Evolutionary conservation across 2,329 filamentous ascomycete genomes (phyloP).

Genomic region (Hypoxylon sp.): DNA sequence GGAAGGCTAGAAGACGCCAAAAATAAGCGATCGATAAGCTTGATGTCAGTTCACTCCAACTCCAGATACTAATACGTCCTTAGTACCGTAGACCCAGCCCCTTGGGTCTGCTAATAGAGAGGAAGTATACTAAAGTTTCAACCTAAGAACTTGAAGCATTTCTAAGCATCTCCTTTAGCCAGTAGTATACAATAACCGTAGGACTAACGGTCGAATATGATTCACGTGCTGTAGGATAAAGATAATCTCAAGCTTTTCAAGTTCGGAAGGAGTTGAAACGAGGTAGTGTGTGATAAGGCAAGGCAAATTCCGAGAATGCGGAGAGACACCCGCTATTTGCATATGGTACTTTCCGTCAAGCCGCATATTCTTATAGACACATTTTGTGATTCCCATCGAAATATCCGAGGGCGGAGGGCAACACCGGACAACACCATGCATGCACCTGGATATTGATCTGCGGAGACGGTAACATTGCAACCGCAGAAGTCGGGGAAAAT

Average conservation of each 20-base stretch:
- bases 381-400: slow-evolving; percentile 14
- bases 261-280: neutral
- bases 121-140: neutral
- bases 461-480: slow-evolving; percentile 41
- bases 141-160: neutral
- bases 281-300: neutral
- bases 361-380: neutral
- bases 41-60: neutral
- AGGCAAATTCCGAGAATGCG: slow-evolving; percentile 13
- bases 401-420: slow-evolving; percentile 21
- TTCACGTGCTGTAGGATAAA: slow-evolving; percentile 8
- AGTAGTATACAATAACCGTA: neutral
- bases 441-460: slow-evolving; percentile 35
- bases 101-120: neutral
- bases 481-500: slow-evolving; percentile 30
- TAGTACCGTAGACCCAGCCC: slow-evolving; percentile 16
- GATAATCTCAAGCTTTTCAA: neutral
- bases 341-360: neutral
- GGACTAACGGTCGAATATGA: neutral
- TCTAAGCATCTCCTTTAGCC: neutral
- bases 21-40: slow-evolving; percentile 4
- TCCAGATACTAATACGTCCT: neutral
- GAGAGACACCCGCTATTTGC: slow-evolving; percentile 1
- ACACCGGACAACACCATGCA: slow-evolving; percentile 6
- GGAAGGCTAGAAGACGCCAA: slow-evolving; percentile 1